Percentiles rank a stretch among this genome's conserved stretches.
Conservation (phyloP, 345 rosid genomes). For the Sonneratia alba region DNA sequence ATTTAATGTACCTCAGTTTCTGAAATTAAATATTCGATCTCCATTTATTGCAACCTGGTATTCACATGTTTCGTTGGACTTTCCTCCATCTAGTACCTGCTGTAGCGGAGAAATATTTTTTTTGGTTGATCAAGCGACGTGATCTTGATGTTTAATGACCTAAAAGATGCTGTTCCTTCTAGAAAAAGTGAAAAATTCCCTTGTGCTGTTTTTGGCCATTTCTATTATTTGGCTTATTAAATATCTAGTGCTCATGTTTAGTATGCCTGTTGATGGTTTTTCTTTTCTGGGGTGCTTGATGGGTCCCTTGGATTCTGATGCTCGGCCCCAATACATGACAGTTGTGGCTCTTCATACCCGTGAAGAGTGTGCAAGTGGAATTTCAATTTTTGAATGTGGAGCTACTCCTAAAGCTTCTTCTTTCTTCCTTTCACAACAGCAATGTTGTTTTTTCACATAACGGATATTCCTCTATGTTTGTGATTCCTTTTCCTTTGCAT, state of each 20-base stretch:
- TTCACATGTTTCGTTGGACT: background rate
- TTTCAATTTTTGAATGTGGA: slow-evolving; percentile 36
- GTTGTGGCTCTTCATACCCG: slow-evolving; percentile 31
- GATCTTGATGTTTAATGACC: slow-evolving; percentile 24
- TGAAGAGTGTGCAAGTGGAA: slow-evolving; percentile 40
- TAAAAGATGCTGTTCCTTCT: slow-evolving; percentile 31
- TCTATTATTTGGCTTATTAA: background rate
- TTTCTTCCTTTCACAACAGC: slow-evolving; percentile 6
- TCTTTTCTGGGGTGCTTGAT: slow-evolving; percentile 13
- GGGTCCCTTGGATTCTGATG: slow-evolving; percentile 46
- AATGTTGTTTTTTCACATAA: slow-evolving; percentile 31
- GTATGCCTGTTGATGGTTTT: slow-evolving; percentile 8
- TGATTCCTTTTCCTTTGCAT: slow-evolving; percentile 19
- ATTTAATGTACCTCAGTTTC: background rate
- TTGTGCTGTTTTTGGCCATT: slow-evolving; percentile 13
- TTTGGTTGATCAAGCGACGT: slow-evolving; percentile 12
- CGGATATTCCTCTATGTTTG: slow-evolving; percentile 27
- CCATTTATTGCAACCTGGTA: background rate
- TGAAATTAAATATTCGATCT: background rate
- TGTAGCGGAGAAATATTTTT: slow-evolving; percentile 24
- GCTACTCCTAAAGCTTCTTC: slow-evolving; percentile 9
- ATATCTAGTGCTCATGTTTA: slow-evolving; percentile 17
- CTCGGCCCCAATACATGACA: slow-evolving; percentile 27
- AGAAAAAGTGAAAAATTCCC: slow-evolving; percentile 6
- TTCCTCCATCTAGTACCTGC: slow-evolving; percentile 1